phyloP scores from a whole-genome alignment of 257 asterid genomes.

The Striga asiatica region DNA sequence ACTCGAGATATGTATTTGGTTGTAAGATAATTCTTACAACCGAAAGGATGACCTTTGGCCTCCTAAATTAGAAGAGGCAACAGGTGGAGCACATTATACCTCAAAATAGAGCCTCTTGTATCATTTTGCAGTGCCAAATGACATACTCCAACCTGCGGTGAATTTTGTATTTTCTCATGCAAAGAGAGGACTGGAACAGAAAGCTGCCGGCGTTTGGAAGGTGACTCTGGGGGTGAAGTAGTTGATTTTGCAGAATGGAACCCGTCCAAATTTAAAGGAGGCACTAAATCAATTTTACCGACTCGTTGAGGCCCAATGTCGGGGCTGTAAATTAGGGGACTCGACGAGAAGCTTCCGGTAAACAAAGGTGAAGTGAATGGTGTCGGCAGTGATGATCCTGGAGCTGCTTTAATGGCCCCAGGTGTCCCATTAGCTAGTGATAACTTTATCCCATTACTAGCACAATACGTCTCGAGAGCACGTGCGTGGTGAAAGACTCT shows the following conservation, averaged over 20 bases:
- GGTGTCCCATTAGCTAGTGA: slow-evolving; percentile 46
- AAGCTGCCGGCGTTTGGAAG: slow-evolving; percentile 61
- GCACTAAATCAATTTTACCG: slow-evolving; percentile 77
- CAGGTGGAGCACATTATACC: slow-evolving; percentile 28
- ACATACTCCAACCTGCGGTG: slow-evolving; percentile 86
- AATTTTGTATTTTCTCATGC: slow-evolving; percentile 72
- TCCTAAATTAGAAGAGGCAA: neutral
- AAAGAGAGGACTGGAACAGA: slow-evolving; percentile 49
- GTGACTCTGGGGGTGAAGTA: slow-evolving; percentile 78
- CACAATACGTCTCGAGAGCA: slow-evolving; percentile 75
- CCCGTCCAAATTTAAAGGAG: slow-evolving; percentile 93
- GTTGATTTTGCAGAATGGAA: slow-evolving; percentile 52
- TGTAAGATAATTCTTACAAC: too few relatives aligned
- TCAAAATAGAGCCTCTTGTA: slow-evolving; percentile 70
- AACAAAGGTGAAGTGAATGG: slow-evolving; percentile 87
- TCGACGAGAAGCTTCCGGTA: slow-evolving; percentile 95
- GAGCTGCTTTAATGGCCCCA: slow-evolving; percentile 38
- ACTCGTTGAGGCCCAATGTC: slow-evolving; percentile 58
- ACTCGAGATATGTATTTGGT: neutral
- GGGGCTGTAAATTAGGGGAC: slow-evolving; percentile 79
- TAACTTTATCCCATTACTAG: slow-evolving; percentile 56
- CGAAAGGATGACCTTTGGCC: too few relatives aligned
- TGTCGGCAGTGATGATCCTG: slow-evolving; percentile 56
- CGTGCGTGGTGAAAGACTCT: slow-evolving; percentile 84
- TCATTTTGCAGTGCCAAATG: slow-evolving; percentile 96